Evolutionary conservation across 352 stramenopile species (phyloP).

Genomic region (Phytophthora fragariae): DNA sequence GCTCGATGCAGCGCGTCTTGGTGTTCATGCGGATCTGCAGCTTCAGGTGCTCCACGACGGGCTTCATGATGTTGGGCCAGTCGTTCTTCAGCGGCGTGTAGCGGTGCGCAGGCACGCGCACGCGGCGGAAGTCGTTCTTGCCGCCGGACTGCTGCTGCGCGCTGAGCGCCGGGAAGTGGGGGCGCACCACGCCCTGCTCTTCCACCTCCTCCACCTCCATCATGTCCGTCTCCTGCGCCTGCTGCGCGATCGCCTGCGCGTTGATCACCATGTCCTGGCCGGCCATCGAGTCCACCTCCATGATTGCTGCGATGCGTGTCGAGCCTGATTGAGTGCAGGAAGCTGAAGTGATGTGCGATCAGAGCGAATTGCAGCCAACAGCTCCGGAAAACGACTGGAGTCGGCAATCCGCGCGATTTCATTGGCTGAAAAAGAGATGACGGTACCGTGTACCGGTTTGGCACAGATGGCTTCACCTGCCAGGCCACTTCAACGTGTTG

Average conservation of each 20-base stretch:
- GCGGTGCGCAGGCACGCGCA: slow-evolving; percentile 96
- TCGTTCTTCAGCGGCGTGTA: slow-evolving; percentile 99
- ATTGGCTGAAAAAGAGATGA: slow-evolving; percentile 41
- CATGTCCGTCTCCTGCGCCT: slow-evolving; percentile 55
- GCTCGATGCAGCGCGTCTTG: slow-evolving; percentile 98
- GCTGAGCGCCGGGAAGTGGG: slow-evolving; percentile 81
- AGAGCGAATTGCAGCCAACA: slow-evolving; percentile 19
- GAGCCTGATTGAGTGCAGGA: slow-evolving; percentile 11
- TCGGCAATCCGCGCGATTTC: slow-evolving; percentile 23
- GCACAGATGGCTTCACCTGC: neutral
- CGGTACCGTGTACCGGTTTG: neutral
- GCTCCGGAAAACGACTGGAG: slow-evolving; percentile 58
- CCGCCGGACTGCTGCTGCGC: slow-evolving; percentile 80
- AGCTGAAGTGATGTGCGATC: slow-evolving; percentile 34
- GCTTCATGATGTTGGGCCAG: slow-evolving; percentile 99
- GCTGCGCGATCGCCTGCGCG: slow-evolving; percentile 47
- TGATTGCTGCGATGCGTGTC: slow-evolving; percentile 26
- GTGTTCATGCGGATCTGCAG: slow-evolving; percentile 99
- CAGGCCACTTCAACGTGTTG: neutral
- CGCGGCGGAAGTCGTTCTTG: slow-evolving; percentile 96
- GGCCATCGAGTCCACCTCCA: slow-evolving; percentile 79
- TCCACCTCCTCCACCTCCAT: slow-evolving; percentile 79
- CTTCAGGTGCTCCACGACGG: slow-evolving; percentile 99
- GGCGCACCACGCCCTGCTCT: slow-evolving; percentile 47
- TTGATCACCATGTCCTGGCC: slow-evolving; percentile 76